These are phyloP conservation scores for Neurospora tetraspora DNA, from an alignment of 495 filamentous ascomycete genomes.

Conservation along the genomic window DNA sequence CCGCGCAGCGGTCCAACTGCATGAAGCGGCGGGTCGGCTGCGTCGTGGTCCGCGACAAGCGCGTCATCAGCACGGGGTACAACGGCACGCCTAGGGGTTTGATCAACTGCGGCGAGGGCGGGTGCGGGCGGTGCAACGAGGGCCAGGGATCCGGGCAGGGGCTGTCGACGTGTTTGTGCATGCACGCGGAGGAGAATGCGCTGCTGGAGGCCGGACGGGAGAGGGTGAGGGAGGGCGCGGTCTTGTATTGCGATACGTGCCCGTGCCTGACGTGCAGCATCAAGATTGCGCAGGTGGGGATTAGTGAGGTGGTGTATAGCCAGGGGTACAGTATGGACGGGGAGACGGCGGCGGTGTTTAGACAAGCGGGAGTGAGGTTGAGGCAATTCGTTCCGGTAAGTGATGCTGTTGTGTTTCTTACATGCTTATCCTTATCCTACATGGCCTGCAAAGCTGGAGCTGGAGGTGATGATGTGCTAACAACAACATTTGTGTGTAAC, in stretches of 20 bases:
- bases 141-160: slow-evolving; percentile 57
- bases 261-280: slow-evolving; percentile 97
- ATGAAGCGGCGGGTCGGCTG: slow-evolving; percentile 96
- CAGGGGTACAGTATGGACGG: slow-evolving; percentile 90
- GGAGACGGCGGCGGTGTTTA: slow-evolving; percentile 70
- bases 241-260: slow-evolving; percentile 93
- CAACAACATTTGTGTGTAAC: not conserved
- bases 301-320: slow-evolving; percentile 88
- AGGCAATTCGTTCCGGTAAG: slow-evolving; percentile 76
- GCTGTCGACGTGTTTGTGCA: slow-evolving; percentile 79
- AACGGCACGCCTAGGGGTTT: slow-evolving; percentile 88
- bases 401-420: slow-evolving; percentile 7
- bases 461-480: slow-evolving; percentile 6
- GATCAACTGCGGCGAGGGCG: slow-evolving; percentile 85
- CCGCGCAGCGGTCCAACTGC: slow-evolving; percentile 86
- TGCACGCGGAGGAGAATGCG: slow-evolving; percentile 97
- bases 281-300: slow-evolving; percentile 94
- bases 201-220: slow-evolving; percentile 89
- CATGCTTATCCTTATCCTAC: not conserved
- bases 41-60: slow-evolving; percentile 78
- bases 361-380: slow-evolving; percentile 63
- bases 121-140: slow-evolving; percentile 77
- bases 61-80: slow-evolving; percentile 94
- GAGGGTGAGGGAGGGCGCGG: slow-evolving; percentile 67
- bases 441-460: not conserved